phyloP scores from a whole-genome alignment of 345 rosid genomes.

The Erucastrum elatum region DNA sequence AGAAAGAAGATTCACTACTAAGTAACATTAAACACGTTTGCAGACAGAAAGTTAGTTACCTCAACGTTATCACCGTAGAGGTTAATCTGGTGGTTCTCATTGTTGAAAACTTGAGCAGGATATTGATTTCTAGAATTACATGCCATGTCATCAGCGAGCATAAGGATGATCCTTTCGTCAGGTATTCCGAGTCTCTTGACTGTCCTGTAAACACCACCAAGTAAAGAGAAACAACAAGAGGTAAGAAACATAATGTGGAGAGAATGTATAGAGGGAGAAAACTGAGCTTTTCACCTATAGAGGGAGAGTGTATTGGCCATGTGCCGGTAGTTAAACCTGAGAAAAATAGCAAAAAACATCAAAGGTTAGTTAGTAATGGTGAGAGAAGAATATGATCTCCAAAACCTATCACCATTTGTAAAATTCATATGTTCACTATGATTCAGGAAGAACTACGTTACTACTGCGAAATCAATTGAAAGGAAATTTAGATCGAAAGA shows the following conservation, averaged over 20 bases:
- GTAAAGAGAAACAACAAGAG: neutral
- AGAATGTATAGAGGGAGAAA: neutral
- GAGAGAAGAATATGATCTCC: too few relatives aligned
- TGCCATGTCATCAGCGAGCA: constrained; percentile 99
- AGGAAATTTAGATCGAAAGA: too few relatives aligned
- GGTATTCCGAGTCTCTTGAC: constrained; percentile 96
- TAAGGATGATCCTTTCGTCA: constrained; percentile 91
- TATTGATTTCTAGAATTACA: constrained; percentile 93
- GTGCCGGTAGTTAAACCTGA: constrained; percentile 97
- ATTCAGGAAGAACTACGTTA: too few relatives aligned
- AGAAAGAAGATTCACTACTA: too few relatives aligned
- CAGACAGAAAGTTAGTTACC: constrained; percentile 41
- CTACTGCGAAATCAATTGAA: too few relatives aligned
- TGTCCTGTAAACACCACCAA: constrained; percentile 62
- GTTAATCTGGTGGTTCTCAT: constrained; percentile 91
- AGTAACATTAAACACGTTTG: too few relatives aligned
- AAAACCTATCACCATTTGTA: neutral
- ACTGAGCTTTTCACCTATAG: constrained; percentile 60
- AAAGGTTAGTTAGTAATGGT: too few relatives aligned
- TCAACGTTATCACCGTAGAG: constrained; percentile 97
- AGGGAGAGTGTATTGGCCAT: constrained; percentile 97
- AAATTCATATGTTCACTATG: too few relatives aligned
- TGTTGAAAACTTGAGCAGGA: constrained; percentile 98
- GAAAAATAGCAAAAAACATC: constrained; percentile 1
- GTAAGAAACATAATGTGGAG: neutral